Base-by-base conservation (phyloP, 2,329 filamentous ascomycete species). In the Aspergillus sp. region DNA sequence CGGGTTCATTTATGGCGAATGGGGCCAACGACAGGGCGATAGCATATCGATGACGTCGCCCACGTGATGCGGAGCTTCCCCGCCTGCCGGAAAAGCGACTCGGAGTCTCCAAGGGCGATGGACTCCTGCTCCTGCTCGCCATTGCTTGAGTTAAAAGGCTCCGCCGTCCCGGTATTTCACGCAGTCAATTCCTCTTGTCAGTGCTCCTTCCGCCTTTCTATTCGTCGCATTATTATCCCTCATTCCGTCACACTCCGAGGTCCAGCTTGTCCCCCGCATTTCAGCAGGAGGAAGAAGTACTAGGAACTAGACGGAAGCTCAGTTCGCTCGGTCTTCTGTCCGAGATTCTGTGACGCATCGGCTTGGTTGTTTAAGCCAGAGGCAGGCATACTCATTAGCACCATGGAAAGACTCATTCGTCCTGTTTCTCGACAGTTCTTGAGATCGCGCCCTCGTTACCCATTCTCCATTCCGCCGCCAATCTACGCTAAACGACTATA, bases 401-500 rank as follows among this genome's bases (percentile, higher is more conserved):
- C 45, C 62, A 76, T 77, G 75, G 73, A 77, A 54, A 68, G 67
- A 55, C 54, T 77, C 36, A 58, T 74, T 49, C 72, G 74, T 60
- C 71, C 76, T 39, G 64, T 77, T 22, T 65, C 73, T 24, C 71
- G 71, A 42, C 75, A 76, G 61, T 66, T 78, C 18, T 63, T 74
- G 52, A 70, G 72, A 63, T 65, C 74, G 47, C 68, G 67, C 49
- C 63, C 69, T 39, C 69, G 71, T 63, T 77, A 75, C 62, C 73
- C 73, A 46, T 77, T 71, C 58, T 58, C 68, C 12, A 67, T 77
- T 56, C 75, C 74, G 52, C 60, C 68, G 6, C 60, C 67, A 9
- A 66, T 70, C 51, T 68, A 68, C 60, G 63, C 70, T n/a, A 71
- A 71, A 64, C 69, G 76, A 66, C 67, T 77, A 58, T 79, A 77